Evolutionary conservation across 1,139 yeast species (phyloP).

Genomic region (Zygoascus meyerae): DNA sequence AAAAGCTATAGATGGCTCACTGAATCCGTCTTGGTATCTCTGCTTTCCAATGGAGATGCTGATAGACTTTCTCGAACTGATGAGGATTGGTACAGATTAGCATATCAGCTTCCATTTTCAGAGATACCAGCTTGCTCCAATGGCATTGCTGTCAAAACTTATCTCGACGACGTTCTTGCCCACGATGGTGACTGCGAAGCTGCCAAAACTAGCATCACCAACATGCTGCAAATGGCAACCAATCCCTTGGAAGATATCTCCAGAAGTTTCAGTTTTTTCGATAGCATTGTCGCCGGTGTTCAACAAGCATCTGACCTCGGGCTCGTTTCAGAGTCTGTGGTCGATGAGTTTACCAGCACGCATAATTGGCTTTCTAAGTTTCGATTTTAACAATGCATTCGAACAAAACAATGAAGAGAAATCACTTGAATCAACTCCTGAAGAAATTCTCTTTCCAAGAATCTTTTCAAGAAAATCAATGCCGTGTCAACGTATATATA

Average conservation of each 20-base stretch:
- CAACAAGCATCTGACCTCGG: conserved; percentile 34
- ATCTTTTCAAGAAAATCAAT: no score
- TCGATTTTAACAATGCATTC: not conserved
- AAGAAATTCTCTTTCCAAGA: not conserved
- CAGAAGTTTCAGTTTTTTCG: conserved; percentile 41
- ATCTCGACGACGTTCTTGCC: conserved; percentile 31
- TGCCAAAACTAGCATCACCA: conserved; percentile 17
- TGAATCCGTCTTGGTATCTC: conserved; percentile 50
- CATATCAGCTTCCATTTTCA: conserved; percentile 57
- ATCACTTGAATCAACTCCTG: not conserved
- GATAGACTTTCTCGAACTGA: conserved; percentile 36
- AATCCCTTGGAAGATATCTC: conserved; percentile 40
- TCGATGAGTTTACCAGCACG: conserved; percentile 38
- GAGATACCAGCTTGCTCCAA: conserved; percentile 39
- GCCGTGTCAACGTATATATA: no score
- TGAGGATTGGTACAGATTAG: conserved; percentile 53
- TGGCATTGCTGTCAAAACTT: conserved; percentile 37
- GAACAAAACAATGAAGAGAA: not conserved
- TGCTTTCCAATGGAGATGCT: conserved; percentile 48
- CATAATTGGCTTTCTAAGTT: conserved; percentile 38
- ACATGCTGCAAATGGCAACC: conserved; percentile 29
- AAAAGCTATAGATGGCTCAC: conserved; percentile 49
- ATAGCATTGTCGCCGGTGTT: conserved; percentile 27
- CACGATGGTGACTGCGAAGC: conserved; percentile 19
- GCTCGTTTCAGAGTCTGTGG: conserved; percentile 36